A percentile compares a stretch with the other conserved stretches of the same genome.
These are phyloP conservation scores for Alternaria alternata DNA, from an alignment of 2,329 filamentous ascomycete genomes.

Conservation along the genomic window DNA sequence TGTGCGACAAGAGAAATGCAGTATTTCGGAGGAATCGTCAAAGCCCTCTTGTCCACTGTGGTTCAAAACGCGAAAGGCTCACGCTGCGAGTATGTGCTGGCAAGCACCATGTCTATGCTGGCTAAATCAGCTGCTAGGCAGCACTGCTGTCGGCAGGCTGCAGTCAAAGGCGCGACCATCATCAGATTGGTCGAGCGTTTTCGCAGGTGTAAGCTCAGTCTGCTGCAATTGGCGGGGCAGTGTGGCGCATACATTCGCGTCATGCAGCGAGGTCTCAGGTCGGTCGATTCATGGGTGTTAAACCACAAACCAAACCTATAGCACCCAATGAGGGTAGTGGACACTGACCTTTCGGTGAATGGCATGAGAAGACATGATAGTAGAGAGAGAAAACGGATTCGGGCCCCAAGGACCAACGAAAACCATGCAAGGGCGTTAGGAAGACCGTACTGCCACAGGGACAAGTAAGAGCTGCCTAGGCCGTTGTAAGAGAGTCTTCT, in stretches of 20 bases:
- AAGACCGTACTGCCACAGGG: no score
- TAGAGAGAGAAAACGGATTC: background rate
- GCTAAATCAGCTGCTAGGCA: slow-evolving; percentile 1
- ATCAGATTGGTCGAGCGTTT: background rate
- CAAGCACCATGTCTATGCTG: background rate
- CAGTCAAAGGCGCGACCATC: background rate
- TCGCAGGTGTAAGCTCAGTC: background rate
- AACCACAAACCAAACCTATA: no score
- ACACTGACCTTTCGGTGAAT: no score
- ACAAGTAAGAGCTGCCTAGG: no score
- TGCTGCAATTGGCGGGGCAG: background rate
- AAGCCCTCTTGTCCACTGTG: background rate
- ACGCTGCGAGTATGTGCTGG: background rate
- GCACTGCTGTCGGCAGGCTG: background rate
- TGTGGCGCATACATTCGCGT: background rate
- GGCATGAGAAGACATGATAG: no score
- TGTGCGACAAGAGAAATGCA: no score
- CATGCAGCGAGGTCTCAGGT: background rate
- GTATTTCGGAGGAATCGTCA: background rate
- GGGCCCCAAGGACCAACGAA: no score
- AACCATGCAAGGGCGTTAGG: no score
- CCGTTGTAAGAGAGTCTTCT: no score
- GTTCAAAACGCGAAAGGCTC: background rate
- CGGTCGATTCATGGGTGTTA: background rate
- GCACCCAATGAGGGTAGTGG: no score